phyloP scores from a whole-genome alignment of 768 basidiomycete genomes.

The Termitomyces bulborhizus region DNA sequence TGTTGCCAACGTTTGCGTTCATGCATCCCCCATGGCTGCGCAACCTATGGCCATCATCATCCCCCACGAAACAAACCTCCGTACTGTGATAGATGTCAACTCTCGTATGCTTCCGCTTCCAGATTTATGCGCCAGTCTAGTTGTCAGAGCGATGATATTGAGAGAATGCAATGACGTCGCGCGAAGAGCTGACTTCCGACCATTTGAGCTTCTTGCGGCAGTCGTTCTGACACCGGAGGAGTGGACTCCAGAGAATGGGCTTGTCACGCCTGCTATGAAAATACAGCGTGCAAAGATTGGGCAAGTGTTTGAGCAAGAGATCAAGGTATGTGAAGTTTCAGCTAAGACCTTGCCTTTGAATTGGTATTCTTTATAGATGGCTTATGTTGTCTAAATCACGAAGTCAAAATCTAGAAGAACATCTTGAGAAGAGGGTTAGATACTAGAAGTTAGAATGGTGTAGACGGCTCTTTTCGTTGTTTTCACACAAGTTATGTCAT shows the following conservation, averaged over 20 bases:
- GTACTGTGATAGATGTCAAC: conserved; percentile 17
- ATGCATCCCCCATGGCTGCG: conserved; percentile 67
- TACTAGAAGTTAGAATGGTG: no score
- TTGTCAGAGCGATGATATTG: conserved; percentile 54
- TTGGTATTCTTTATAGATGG: not conserved
- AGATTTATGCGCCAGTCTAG: conserved; percentile 49
- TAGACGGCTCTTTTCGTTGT: not conserved
- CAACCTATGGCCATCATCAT: conserved; percentile 82
- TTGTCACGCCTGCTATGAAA: conserved; percentile 92
- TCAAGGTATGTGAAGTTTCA: conserved; percentile 41
- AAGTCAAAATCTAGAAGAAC: not conserved
- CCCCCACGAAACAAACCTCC: conserved; percentile 71
- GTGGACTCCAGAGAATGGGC: conserved; percentile 85
- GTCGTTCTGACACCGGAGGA: conserved; percentile 77
- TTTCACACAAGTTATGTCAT: not conserved
- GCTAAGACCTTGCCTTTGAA: not conserved
- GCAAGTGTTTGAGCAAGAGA: conserved; percentile 55
- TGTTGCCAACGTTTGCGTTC: conserved; percentile 74
- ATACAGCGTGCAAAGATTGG: conserved; percentile 71
- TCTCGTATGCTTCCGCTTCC: conserved; percentile 21
- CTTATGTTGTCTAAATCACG: not conserved
- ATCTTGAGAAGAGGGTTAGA: not conserved
- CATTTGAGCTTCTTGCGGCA: conserved; percentile 67
- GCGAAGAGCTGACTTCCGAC: conserved; percentile 77
- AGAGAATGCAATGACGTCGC: conserved; percentile 71